These are phyloP conservation scores for Umbelopsis sp. DNA, from an alignment of 192 early-diverging fungal species.

Conservation along the genomic window DNA sequence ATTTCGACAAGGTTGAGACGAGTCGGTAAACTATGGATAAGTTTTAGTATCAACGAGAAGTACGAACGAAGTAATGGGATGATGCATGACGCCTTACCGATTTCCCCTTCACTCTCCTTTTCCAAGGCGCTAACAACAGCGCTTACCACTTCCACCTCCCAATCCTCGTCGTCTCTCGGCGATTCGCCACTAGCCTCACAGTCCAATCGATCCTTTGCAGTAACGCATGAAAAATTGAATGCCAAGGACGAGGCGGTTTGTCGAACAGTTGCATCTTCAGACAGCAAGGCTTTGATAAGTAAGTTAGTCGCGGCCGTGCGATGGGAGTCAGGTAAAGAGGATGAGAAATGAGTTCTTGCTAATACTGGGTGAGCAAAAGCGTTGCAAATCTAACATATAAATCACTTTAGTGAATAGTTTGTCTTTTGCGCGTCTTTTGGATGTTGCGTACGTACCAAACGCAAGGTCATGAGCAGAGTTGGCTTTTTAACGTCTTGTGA, in stretches of 20 bases:
- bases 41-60: background rate
- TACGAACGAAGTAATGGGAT: background rate
- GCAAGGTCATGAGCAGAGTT: constrained; percentile 59
- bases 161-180: constrained; percentile 64
- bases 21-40: constrained; percentile 26
- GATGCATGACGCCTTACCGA: constrained; percentile 40
- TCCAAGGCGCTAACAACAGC: constrained; percentile 65
- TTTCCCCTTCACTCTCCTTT: constrained; percentile 61
- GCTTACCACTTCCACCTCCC: constrained; percentile 68
- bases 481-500: constrained; percentile 48
- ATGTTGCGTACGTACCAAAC: constrained; percentile 43
- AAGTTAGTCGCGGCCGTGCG: constrained; percentile 60
- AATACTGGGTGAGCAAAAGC: constrained; percentile 48
- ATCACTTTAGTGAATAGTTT: background rate
- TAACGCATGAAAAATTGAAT: constrained; percentile 64
- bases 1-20: constrained; percentile 33
- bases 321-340: constrained; percentile 44
- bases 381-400: constrained; percentile 48
- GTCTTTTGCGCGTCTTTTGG: background rate
- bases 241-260: constrained; percentile 68
- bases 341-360: constrained; percentile 36
- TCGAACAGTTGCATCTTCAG: constrained; percentile 52
- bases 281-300: constrained; percentile 62
- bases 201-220: constrained; percentile 46
- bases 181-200: constrained; percentile 32